Percentiles rank a stretch among this genome's conserved stretches.
Evolutionary conservation across 2,329 filamentous ascomycete species (phyloP).

Genomic region (Cercospora berteroae): DNA sequence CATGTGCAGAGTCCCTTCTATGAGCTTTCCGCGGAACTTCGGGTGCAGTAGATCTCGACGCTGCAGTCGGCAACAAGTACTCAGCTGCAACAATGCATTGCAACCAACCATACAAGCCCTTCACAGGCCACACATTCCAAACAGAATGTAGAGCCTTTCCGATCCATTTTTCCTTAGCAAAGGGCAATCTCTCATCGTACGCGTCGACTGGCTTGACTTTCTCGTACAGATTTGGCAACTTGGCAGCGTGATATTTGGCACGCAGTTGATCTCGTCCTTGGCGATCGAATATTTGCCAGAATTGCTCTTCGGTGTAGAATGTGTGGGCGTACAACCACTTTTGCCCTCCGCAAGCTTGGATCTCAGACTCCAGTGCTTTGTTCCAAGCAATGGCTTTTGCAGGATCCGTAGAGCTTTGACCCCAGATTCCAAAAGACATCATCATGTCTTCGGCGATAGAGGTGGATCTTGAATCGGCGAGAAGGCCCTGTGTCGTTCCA

Average conservation of each 20-base stretch:
- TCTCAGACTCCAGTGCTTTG: slow-evolving; percentile 66
- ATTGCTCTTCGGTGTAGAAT: slow-evolving; percentile 71
- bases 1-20: background rate
- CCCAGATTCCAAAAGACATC: slow-evolving; percentile 68
- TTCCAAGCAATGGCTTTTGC: slow-evolving; percentile 64
- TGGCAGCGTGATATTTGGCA: slow-evolving; percentile 59
- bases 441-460: background rate
- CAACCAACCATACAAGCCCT: slow-evolving; percentile 11
- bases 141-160: background rate
- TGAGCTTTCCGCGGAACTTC: background rate
- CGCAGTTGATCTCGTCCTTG: slow-evolving; percentile 62
- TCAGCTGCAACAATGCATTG: slow-evolving; percentile 6
- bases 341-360: slow-evolving; percentile 67
- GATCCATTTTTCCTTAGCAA: background rate
- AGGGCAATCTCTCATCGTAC: background rate
- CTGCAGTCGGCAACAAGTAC: background rate
- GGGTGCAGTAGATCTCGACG: background rate
- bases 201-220: background rate
- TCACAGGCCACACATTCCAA: slow-evolving; percentile 4
- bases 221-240: slow-evolving; percentile 57
- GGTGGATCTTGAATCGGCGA: background rate
- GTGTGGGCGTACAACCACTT: slow-evolving; percentile 87
- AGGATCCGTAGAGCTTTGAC: slow-evolving; percentile 57
- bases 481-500: background rate
- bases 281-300: slow-evolving; percentile 61